phyloP scores from a whole-genome alignment of 148 eudicot species.

The Rheum nobile region DNA sequence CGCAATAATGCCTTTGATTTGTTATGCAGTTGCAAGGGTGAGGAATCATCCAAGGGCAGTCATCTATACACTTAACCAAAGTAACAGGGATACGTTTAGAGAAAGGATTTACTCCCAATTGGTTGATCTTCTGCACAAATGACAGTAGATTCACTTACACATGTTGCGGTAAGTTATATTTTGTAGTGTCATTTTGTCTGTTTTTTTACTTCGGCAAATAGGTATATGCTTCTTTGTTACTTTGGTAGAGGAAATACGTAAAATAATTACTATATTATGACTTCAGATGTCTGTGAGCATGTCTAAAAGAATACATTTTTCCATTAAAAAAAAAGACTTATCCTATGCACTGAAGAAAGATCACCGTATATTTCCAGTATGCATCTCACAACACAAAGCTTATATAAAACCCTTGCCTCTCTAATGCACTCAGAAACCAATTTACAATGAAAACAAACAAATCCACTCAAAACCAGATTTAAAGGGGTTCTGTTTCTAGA shows the following conservation, averaged over 20 bases:
- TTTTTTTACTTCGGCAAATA: not conserved
- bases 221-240: not conserved
- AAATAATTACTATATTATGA: no score
- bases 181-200: not conserved
- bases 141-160: not conserved
- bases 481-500: not conserved
- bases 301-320: no score
- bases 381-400: not conserved
- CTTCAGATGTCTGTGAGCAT: no score
- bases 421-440: not conserved
- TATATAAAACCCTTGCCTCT: not conserved
- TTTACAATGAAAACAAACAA: not conserved
- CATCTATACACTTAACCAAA: constrained; percentile 40
- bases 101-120: constrained; percentile 52
- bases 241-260: no score
- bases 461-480: not conserved
- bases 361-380: not conserved
- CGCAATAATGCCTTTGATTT: not conserved
- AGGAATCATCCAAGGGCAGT: constrained; percentile 76
- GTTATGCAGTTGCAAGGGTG: constrained; percentile 69
- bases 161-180: not conserved
- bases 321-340: no score
- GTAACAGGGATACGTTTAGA: constrained; percentile 47
- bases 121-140: constrained; percentile 21
- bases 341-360: not conserved